phyloP scores from a whole-genome alignment of 805 yeast genomes.

The Lachancea nothofagi region DNA sequence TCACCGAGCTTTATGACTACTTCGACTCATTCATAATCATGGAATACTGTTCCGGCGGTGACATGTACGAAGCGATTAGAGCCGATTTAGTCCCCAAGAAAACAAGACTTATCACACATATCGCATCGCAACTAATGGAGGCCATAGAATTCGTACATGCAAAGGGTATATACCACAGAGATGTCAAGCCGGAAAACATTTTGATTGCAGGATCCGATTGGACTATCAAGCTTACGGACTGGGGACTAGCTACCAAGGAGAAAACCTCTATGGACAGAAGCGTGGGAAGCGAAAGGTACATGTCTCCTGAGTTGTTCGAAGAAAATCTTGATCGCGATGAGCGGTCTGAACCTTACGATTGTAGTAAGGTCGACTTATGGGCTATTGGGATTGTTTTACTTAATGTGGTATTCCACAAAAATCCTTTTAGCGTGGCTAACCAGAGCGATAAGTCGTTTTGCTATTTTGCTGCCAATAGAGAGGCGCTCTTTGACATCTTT shows the following conservation, averaged over 20 bases:
- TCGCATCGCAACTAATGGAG: conserved; percentile 57
- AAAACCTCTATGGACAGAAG: conserved; percentile 65
- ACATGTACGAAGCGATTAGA: conserved; percentile 74
- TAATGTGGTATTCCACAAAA: conserved; percentile 81
- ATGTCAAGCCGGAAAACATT: conserved; percentile 75
- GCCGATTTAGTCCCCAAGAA: conserved; percentile 51
- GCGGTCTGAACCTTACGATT: conserved; percentile 56
- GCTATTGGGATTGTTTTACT: conserved; percentile 77
- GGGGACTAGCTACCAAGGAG: conserved; percentile 61
- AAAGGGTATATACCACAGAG: conserved; percentile 71
- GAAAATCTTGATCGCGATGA: conserved; percentile 33
- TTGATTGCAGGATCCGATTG: conserved; percentile 50
- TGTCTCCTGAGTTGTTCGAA: conserved; percentile 92
- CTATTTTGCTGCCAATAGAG: conserved; percentile 82
- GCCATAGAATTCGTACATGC: conserved; percentile 75
- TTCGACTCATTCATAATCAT: conserved; percentile 67
- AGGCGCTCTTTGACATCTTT: conserved; percentile 85
- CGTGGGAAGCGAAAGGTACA: conserved; percentile 84
- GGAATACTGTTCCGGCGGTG: conserved; percentile 86
- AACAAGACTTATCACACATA: conserved; percentile 42
- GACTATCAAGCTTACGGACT: conserved; percentile 61
- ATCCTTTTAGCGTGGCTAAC: conserved; percentile 79
- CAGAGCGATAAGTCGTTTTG: conserved; percentile 75
- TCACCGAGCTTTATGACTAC: conserved; percentile 54
- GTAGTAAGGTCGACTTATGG: conserved; percentile 85